Evolutionary conservation across 257 asterid species (phyloP), one percentile per base, ranked within the genome.

Genomic region (Fraxinus cuspidata): DNA sequence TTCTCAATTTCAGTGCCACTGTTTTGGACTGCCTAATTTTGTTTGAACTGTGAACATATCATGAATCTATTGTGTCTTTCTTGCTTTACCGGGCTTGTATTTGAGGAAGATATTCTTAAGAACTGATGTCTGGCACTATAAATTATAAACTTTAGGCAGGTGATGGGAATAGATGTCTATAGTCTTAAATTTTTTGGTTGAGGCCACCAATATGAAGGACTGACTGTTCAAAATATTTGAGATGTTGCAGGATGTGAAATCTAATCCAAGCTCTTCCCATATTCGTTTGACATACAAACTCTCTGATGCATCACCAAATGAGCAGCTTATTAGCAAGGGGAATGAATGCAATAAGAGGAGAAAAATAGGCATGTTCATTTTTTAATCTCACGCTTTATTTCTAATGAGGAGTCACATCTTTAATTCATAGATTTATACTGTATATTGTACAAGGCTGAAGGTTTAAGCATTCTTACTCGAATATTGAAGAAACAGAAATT

Each of bases 291-390:
- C 91, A 31, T 91, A 90, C 78, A 78, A 91, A 72, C 78, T 71
- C 42, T 74, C 87, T 69, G 85, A 87, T 81, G 87, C 84, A 70
- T 85, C 87, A 74, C 60, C 78, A 63, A 71, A 78, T 77, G 80
- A 75, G 18, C 85, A 83, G 71, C 84, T 81, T 51, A 7, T 15
- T 31, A 71, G 65, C 28, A 90, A 87, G 72, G 82, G 72, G 53
- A 86, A 83, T 82, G 97, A 85, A 78, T 81, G 87, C 89, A 86
- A 70, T 83, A 92, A 94, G 83, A 91, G 90, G 85, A 92, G 99
- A 80, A 94, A 92, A 90, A 81, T 79, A 84, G 97, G 97, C 82
- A 74, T 42, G 56, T 35, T 51, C 28, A 2, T 37, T 75, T 44
- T 19, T 44, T 19, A 15, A n/a, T 40, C 66, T 37, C 78, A 8